Base-by-base conservation (phyloP, 345 rosid species). In the Brassica nigra region DNA sequence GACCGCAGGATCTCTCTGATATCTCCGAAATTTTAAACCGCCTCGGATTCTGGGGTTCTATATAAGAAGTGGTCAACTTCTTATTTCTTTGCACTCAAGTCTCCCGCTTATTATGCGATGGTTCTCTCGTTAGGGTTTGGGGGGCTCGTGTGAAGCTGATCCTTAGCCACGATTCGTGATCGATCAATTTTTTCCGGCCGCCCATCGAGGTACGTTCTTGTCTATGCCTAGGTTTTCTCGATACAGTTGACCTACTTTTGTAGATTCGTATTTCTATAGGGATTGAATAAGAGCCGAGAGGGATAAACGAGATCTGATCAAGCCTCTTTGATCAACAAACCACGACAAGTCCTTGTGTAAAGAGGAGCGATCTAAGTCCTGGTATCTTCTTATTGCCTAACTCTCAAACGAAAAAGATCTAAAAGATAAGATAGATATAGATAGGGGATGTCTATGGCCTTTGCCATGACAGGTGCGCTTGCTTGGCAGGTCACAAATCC, bases 401-500 rank as follows among this genome's bases (percentile, higher is more conserved):
- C 20, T 52, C 34, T 74, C 29, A 23, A 54, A 75, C 55, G 12
- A 39, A 29, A 58, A 29, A 54, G 15, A 34, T 34, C 8, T 34
- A 34, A 23, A 23, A 23, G 27, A 23, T 23, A 23, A 23, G 27
- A 23, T 5, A 6, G 7, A 34, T 2, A 14, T n/a, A 57, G 39
- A 0, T 42, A 11, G 12, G 33, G 75, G 52, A 66, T 67, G 73
- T 55, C 36, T 55, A 11, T 39, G 73, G 37, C 66, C 73, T 52
- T 76, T 76, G 73, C 73, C 79, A 67, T 67, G 79, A 52, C 79
- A 37, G 73, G 79, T 76, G 79, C 66, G 79, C 79, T 76, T 76
- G 73, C 73, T 76, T 63, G 78, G 78, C 73, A 55, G 66, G 79
- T 75, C 72, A 27, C 57, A 36, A 36, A 75, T 18, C 78, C 71